A percentile compares a stretch with the other conserved stretches of the same genome.
Conservation (phyloP, 352 stramenopile species). For the Phytophthora multivora region DNA sequence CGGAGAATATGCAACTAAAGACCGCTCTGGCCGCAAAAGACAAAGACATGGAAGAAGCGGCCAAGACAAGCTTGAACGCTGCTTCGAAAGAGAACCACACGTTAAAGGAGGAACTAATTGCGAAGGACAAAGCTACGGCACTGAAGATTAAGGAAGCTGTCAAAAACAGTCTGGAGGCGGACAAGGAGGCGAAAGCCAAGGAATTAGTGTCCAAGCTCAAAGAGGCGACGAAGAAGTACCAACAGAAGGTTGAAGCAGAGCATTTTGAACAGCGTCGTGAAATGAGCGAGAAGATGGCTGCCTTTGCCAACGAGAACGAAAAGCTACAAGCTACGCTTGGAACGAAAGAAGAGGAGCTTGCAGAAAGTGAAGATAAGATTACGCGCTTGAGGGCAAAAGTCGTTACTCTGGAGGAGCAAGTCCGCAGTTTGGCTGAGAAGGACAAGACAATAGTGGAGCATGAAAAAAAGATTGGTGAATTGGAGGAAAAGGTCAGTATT, state of each 20-base stretch:
- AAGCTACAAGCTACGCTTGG: constrained; percentile 22
- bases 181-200: constrained; percentile 13
- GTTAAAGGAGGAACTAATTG: constrained; percentile 20
- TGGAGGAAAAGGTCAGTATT: constrained; percentile 10
- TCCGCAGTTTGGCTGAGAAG: constrained; percentile 9
- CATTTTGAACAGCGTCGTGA: constrained; percentile 38
- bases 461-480: constrained; percentile 17
- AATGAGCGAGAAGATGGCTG: constrained; percentile 45
- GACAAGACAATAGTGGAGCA: constrained; percentile 14
- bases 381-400: constrained; percentile 27
- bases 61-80: constrained; percentile 17
- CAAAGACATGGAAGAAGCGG: constrained; percentile 13
- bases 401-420: constrained; percentile 6
- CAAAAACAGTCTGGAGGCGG: constrained; percentile 22
- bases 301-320: constrained; percentile 31
- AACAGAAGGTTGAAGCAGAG: constrained; percentile 42
- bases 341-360: constrained; percentile 26
- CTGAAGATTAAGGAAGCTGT: constrained; percentile 24
- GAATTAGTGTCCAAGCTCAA: constrained; percentile 30
- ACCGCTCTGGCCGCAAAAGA: constrained; percentile 28
- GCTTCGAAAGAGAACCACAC: constrained; percentile 4
- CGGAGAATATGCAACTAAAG: constrained; percentile 32
- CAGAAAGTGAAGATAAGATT: constrained; percentile 30
- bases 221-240: constrained; percentile 34
- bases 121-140: constrained; percentile 23